Evolutionary conservation across 176 grass and related monocot species (phyloP), one percentile per base, ranked within the genome.

Genomic region (Phoenix roebelenii): DNA sequence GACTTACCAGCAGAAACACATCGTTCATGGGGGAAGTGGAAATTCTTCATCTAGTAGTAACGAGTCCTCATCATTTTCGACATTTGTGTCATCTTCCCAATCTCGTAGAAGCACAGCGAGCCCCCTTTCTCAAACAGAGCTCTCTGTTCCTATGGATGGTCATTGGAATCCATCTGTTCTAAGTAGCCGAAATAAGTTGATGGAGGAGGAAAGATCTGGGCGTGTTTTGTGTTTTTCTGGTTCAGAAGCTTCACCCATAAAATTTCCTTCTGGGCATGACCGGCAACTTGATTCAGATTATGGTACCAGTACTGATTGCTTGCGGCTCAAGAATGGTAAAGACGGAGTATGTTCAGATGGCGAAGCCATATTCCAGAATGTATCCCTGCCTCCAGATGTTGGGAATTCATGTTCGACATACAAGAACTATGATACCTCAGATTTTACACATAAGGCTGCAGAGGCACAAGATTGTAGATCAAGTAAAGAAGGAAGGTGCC

Each of bases 1-100:
- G 84, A 88, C 85, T 66, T 73, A 82, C 52, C 67, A 81, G 61
- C 73, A 88, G 78, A 83, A 81, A 30, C 66, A 72, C 73, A 75
- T 74, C 1, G 35, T 18, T 0, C 12, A 12, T 44, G 35, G 35
- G 10, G 12, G 35, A 44, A 44, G 35, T 44, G 35, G 35, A 44
- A 14, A 12, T 44, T 39, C 35, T 39, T 44, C 35, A 44, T 44
- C 35, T 14, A 44, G 35, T 3, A 44, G 35, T 44, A 44, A 44
- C 2, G 35, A 44, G 35, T 44, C 35, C 35, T 44, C 10, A 3
- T 44, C 35, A 44, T 44, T 44, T 44, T 44, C 35, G 9, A 44
- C 35, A 14, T 44, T 44, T 44, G 35, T 44, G 7, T 44, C 35
- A 44, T 44, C 35, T 44, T 44, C 35, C 10, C 35, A 44, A 12